A percentile compares a stretch with the other conserved stretches of the same genome.
phyloP scores from a whole-genome alignment of 495 filamentous ascomycete genomes.

The Penicillium odoratum region DNA sequence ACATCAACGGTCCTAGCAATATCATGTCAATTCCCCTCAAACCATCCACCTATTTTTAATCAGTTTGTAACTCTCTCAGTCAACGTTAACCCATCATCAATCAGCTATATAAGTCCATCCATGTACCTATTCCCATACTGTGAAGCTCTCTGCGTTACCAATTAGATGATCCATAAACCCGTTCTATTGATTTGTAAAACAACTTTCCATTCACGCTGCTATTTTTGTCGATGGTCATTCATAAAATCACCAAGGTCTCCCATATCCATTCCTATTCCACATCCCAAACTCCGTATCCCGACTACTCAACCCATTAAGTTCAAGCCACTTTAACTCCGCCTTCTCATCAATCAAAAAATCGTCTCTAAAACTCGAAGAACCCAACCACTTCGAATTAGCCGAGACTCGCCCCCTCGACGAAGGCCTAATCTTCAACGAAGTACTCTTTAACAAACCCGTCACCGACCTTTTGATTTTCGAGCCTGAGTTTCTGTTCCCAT shows the following conservation, averaged over 20 bases:
- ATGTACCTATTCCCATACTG: too few species aligned
- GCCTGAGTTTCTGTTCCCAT: not conserved
- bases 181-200: not conserved
- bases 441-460: slow-evolving; percentile 16
- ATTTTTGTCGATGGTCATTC: not conserved
- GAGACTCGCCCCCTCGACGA: not conserved
- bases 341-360: slow-evolving; percentile 16
- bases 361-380: slow-evolving; percentile 12
- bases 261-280: slow-evolving; percentile 16
- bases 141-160: too few species aligned
- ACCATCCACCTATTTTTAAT: too few species aligned
- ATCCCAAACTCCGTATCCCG: slow-evolving; percentile 11
- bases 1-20: too few species aligned
- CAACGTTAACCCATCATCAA: too few species aligned
- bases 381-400: slow-evolving; percentile 14
- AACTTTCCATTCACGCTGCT: not conserved
- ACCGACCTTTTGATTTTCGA: slow-evolving; percentile 20
- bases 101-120: too few species aligned
- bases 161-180: too few species aligned
- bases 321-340: slow-evolving; percentile 20
- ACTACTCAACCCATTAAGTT: slow-evolving; percentile 14
- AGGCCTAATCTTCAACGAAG: slow-evolving; percentile 9
- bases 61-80: too few species aligned
- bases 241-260: slow-evolving; percentile 5
- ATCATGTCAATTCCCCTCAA: too few species aligned